These are phyloP conservation scores for Talaromyces islandicus DNA, from an alignment of 2,329 filamentous ascomycete genomes.

Conservation along the genomic window DNA sequence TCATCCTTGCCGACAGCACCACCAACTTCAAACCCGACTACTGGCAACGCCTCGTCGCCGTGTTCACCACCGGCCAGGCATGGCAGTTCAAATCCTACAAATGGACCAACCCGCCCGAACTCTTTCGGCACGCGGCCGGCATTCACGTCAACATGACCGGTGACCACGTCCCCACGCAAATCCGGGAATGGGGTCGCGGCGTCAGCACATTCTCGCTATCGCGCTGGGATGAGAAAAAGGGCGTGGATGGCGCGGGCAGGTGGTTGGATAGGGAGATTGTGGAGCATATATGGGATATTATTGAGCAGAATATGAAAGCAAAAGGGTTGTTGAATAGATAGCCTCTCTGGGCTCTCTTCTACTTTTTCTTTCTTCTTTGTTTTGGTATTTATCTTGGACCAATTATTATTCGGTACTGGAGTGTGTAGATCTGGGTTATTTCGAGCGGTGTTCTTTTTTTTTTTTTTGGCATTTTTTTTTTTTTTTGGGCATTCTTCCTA, in stretches of 20 bases:
- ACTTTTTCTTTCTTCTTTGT: background rate
- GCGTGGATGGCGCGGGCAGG: constrained; percentile 33
- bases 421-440: background rate
- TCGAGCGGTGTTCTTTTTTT: background rate
- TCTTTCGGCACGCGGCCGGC: constrained; percentile 83
- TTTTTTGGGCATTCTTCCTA: background rate
- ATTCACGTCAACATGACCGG: constrained; percentile 89
- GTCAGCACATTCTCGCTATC: constrained; percentile 78
- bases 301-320: constrained; percentile 80
- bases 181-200: constrained; percentile 78
- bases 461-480: no score
- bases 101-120: constrained; percentile 80
- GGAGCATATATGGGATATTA: constrained; percentile 82
- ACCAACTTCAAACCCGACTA: constrained; percentile 97
- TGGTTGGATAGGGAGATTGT: constrained; percentile 92
- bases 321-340: constrained; percentile 61
- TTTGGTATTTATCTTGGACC: background rate
- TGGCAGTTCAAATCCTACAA: constrained; percentile 99
- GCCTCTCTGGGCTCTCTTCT: constrained; percentile 2
- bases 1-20: constrained; percentile 90
- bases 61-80: constrained; percentile 94
- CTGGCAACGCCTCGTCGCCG: constrained; percentile 89
- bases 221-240: constrained; percentile 59
- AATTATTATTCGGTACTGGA: background rate
- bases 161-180: constrained; percentile 69